Evolutionary conservation across 495 filamentous ascomycete genomes (phyloP).

Genomic region (Aspergillus egyptiacus): DNA sequence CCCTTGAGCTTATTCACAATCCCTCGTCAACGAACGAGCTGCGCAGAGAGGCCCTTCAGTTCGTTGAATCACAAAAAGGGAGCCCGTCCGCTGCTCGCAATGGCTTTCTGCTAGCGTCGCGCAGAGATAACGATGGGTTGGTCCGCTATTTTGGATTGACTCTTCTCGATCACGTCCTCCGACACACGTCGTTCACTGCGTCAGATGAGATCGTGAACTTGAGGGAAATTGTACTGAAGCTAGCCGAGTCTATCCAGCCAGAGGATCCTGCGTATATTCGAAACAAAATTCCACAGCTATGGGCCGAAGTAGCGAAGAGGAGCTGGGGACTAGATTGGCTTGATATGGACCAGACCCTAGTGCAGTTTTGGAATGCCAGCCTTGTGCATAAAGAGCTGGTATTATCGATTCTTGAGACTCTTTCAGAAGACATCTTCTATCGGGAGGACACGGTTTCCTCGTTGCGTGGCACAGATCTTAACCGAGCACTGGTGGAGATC

Average conservation of each 20-base stretch:
- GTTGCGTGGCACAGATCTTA: slow-evolving; percentile 73
- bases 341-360: slow-evolving; percentile 83
- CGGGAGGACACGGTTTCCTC: slow-evolving; percentile 81
- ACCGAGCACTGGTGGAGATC: slow-evolving; percentile 84
- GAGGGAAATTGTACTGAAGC: slow-evolving; percentile 65
- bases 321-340: slow-evolving; percentile 88
- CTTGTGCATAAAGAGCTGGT: slow-evolving; percentile 74
- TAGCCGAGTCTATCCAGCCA: slow-evolving; percentile 65
- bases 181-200: slow-evolving; percentile 69
- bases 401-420: slow-evolving; percentile 76
- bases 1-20: slow-evolving; percentile 79
- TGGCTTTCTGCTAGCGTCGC: slow-evolving; percentile 78
- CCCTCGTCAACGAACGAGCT: slow-evolving; percentile 74
- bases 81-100: slow-evolving; percentile 70
- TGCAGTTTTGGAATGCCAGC: slow-evolving; percentile 72
- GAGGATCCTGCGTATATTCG: slow-evolving; percentile 78
- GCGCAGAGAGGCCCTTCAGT: slow-evolving; percentile 75
- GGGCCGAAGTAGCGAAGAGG: slow-evolving; percentile 90
- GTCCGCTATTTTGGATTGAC: slow-evolving; percentile 92
- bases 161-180: slow-evolving; percentile 80
- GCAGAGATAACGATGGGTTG: slow-evolving; percentile 62
- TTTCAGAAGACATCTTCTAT: slow-evolving; percentile 92
- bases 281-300: slow-evolving; percentile 92
- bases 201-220: slow-evolving; percentile 57
- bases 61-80: slow-evolving; percentile 77